Base-by-base conservation (phyloP, 2,329 filamentous ascomycete genomes). In the Aschersonia sp. region DNA sequence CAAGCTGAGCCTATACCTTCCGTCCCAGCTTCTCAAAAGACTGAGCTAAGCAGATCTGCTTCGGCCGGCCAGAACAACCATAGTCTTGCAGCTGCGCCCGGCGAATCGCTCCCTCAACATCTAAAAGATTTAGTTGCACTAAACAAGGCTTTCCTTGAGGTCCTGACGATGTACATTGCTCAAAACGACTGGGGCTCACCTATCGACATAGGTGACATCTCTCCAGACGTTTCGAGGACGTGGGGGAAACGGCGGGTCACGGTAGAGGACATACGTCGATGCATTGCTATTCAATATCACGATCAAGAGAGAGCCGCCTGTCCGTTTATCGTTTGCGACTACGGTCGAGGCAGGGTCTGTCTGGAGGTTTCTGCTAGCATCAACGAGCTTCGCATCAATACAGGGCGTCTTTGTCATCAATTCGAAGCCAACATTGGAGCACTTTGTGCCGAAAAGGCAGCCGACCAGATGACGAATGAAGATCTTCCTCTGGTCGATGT, bases 181-280 rank as follows among this genome's bases (percentile, higher is more conserved):
- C 83, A 89, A 62, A 78, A 83, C 60, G 80, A 81, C 50, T 66
- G 68, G 32, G 67, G 71, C 44, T 70, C 76, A 0, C 80, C 84
- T 0, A 75, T 80, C 30, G 81, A 87, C 55, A 61, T 87, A 43
- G 68, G 72, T 37, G 66, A 71, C 32, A 69, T 88, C 37, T 71
- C 75, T 35, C 77, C 77, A 8, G 72, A 79, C 48, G 69, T 86
- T 41, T 76, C 82, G 10, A 74, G 78, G 52, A 68, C 81, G 39
- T 89, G 84, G 84, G 81, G 83, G 50, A 87, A 84, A 65, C 73
- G 83, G 32, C 71, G 72, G 48, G 81, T 87, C 12, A 74, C 71
- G 0, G 64, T 75, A 0, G 75, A 79, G 41, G 84, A 89, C 55
- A 67, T 88, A 44, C 77, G 78, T 51, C 71, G 76, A 51, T 76